Evolutionary conservation across 176 grass and related monocot species (phyloP), one percentile per base, ranked within the genome.

Genomic region (Stipa capillata): DNA sequence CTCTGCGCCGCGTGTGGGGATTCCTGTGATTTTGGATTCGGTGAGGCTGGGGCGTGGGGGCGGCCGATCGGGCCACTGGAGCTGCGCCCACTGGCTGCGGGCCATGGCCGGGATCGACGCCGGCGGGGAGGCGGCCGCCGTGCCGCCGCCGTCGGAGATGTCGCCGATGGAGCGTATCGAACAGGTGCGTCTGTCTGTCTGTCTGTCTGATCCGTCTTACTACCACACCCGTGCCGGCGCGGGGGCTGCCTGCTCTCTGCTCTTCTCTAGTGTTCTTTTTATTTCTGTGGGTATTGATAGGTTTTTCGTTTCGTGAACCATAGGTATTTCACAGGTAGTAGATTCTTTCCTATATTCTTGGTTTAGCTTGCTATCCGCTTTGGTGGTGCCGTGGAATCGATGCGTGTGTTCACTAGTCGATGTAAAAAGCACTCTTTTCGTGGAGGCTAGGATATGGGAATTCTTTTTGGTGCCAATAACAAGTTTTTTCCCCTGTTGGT

Each of bases 11-110:
- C 10, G 18, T 6, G 64, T n/a, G 6, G 43, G 31, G 21, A 37
- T 45, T 58, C 16, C 42, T 25, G 50, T 32, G 77, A 17, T 49
- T 31, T 11, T 31, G 31, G 77, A 76, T 81, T 80, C 42, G 32
- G 92, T 7, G 88, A 96, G 87, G 84, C 97, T 99, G 97, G 92
- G 97, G 92, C 92, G 95, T 11, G 87, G 90, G 84, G 87, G 81
- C 85, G 91, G 89, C 37, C 89, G 90, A 80, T 95, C 90, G 90
- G 86, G 86, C 40, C 89, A 83, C 84, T 99, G 97, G 92, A 92
- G 79, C 77, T 95, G 94, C 82, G 58, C 82, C 83, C 67, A 74
- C 77, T 97, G 96, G 97, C 86, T 99, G 86, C 88, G 92, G 40
- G 86, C 92, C 86, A 95, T 96, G 92, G 88, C 92, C 37, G 97